phyloP scores from a whole-genome alignment of 1,284 basidiomycete species.

The Volvariella volvacea region DNA sequence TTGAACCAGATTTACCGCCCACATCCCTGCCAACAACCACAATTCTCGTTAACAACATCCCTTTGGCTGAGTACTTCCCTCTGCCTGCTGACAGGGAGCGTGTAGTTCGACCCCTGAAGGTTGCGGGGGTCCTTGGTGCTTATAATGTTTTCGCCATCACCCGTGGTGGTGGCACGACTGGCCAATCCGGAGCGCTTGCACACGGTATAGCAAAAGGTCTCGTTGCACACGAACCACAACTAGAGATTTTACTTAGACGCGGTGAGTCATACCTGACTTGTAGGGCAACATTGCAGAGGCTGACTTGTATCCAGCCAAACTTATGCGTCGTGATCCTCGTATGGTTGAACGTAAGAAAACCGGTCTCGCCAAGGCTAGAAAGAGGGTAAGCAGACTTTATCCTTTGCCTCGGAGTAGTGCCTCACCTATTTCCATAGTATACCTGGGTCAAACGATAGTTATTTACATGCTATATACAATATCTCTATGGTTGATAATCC shows the following conservation, averaged over 20 bases:
- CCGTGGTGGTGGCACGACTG: conserved; percentile 84
- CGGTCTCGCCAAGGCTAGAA: conserved; percentile 85
- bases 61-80: conserved; percentile 76
- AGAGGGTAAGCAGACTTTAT: conserved; percentile 60
- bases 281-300: background rate
- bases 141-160: conserved; percentile 90
- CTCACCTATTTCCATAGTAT: conserved; percentile 42
- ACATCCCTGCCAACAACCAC: conserved; percentile 26
- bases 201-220: conserved; percentile 83
- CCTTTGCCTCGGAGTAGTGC: conserved; percentile 5
- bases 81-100: conserved; percentile 74
- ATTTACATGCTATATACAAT: conserved; percentile 1
- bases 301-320: conserved; percentile 54
- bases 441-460: conserved; percentile 92
- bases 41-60: conserved; percentile 81
- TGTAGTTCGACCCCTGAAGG: conserved; percentile 76
- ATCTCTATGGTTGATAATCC: background rate
- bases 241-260: conserved; percentile 63
- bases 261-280: conserved; percentile 38
- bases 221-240: conserved; percentile 60
- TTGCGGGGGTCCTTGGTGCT: conserved; percentile 83
- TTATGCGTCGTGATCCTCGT: conserved; percentile 88
- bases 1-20: conserved; percentile 24
- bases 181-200: conserved; percentile 88
- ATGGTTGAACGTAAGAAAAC: conserved; percentile 99